Percentiles rank a stretch among this genome's conserved stretches.
Evolutionary conservation across 2,329 filamentous ascomycete species (phyloP).

Genomic region (Diplodia intermedia): DNA sequence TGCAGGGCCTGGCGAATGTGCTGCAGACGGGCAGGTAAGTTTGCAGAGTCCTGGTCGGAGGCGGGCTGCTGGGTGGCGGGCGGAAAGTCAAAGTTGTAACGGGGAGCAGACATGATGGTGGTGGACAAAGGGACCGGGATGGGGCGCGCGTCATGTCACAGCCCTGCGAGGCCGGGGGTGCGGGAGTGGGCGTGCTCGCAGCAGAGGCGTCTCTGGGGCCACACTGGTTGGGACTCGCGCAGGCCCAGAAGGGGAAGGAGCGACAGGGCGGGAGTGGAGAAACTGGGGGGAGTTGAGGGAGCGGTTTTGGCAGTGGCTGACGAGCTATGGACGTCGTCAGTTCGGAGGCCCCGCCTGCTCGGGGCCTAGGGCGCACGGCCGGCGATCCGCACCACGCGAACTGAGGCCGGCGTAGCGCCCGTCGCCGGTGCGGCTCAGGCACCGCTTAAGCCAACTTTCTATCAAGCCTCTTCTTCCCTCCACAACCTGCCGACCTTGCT

Average conservation of each 20-base stretch:
- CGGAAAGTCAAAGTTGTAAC: slow-evolving; percentile 53
- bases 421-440: slow-evolving; percentile 7
- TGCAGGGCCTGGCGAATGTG: slow-evolving; percentile 46
- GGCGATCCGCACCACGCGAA: slow-evolving; percentile 7
- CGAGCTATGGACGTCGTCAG: slow-evolving; percentile 13
- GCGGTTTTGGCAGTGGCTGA: neutral
- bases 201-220: neutral
- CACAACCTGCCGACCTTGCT: neutral
- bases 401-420: slow-evolving; percentile 12
- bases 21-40: slow-evolving; percentile 39
- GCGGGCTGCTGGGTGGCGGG: slow-evolving; percentile 43
- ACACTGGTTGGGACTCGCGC: neutral
- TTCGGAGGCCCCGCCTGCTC: neutral
- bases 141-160: slow-evolving; percentile 24
- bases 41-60: slow-evolving; percentile 30
- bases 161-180: slow-evolving; percentile 11
- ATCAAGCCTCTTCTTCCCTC: neutral
- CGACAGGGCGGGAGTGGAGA: slow-evolving; percentile 1
- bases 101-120: slow-evolving; percentile 41
- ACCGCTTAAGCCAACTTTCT: slow-evolving; percentile 11
- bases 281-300: slow-evolving; percentile 6
- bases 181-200: neutral
- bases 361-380: neutral
- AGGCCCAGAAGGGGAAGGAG: slow-evolving; percentile 5
- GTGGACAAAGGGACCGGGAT: slow-evolving; percentile 37